These are phyloP conservation scores for Naganishia friedmannii DNA, from an alignment of 768 basidiomycete genomes.

Conservation along the genomic window DNA sequence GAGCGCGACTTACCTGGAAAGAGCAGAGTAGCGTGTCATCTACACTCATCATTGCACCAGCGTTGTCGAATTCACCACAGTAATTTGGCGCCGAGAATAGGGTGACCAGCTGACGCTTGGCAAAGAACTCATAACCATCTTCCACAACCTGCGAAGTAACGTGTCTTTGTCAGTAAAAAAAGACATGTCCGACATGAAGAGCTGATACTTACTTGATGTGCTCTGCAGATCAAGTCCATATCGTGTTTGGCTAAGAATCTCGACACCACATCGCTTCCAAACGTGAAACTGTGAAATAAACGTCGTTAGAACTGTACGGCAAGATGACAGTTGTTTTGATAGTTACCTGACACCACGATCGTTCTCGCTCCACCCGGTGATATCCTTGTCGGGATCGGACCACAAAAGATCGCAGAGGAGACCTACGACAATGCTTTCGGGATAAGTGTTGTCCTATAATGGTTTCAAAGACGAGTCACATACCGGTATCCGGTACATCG, in stretches of 20 bases:
- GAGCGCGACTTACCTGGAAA: constrained; percentile 71
- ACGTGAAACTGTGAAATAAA: constrained; percentile 65
- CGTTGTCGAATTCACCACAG: constrained; percentile 83
- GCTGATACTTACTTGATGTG: constrained; percentile 70
- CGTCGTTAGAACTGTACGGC: not conserved
- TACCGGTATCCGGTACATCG: constrained; percentile 86
- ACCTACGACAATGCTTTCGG: constrained; percentile 56
- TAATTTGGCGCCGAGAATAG: constrained; percentile 83
- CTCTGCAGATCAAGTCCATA: constrained; percentile 98
- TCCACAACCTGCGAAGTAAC: constrained; percentile 73
- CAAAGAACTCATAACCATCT: constrained; percentile 98
- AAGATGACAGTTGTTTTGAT: not conserved
- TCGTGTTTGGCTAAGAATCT: constrained; percentile 99
- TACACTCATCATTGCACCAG: constrained; percentile 99
- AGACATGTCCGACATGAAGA: not conserved
- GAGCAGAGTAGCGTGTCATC: constrained; percentile 96
- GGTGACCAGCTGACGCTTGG: constrained; percentile 93
- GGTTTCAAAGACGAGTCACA: constrained; percentile 54
- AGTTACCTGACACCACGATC: constrained; percentile 81
- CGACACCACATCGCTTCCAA: constrained; percentile 95
- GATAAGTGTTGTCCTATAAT: constrained; percentile 51
- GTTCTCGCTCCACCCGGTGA: constrained; percentile 99
- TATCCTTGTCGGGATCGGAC: constrained; percentile 99
- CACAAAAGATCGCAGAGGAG: constrained; percentile 93
- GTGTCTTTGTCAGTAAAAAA: constrained; percentile 7